Conservation (phyloP, 2,329 filamentous ascomycete species). For the Fusarium anguioides region DNA sequence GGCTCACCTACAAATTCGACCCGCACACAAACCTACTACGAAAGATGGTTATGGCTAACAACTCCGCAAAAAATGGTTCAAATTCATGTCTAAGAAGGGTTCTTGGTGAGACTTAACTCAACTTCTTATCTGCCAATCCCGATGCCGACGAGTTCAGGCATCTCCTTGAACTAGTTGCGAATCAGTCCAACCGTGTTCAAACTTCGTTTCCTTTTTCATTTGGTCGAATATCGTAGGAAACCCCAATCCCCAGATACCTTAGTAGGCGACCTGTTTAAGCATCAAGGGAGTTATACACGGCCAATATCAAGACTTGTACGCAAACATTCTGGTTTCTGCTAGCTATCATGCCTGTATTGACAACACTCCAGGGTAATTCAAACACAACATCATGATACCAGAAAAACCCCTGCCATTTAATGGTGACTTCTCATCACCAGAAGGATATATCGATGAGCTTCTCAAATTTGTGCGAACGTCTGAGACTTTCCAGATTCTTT, state of each 20-base stretch:
- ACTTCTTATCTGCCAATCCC: neutral
- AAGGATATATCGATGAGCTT: constrained; percentile 83
- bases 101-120: too few species aligned
- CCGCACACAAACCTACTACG: constrained; percentile 35
- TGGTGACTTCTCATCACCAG: constrained; percentile 74
- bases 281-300: neutral
- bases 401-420: constrained; percentile 73
- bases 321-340: neutral
- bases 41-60: constrained; percentile 33
- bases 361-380: constrained; percentile 37
- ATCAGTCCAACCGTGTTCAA: neutral
- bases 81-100: neutral
- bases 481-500: constrained; percentile 85
- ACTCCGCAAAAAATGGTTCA: constrained; percentile 2
- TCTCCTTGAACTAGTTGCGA: neutral
- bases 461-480: constrained; percentile 80
- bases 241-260: too few species aligned
- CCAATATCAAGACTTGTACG: neutral
- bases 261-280: too few species aligned
- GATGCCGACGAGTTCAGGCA: neutral
- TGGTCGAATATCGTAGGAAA: neutral
- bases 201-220: neutral
- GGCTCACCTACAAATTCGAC: constrained; percentile 43
- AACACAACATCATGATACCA: constrained; percentile 57
- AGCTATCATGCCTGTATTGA: neutral